Conservation (phyloP, 352 stramenopile species). For the Phytophthora quininea region DNA sequence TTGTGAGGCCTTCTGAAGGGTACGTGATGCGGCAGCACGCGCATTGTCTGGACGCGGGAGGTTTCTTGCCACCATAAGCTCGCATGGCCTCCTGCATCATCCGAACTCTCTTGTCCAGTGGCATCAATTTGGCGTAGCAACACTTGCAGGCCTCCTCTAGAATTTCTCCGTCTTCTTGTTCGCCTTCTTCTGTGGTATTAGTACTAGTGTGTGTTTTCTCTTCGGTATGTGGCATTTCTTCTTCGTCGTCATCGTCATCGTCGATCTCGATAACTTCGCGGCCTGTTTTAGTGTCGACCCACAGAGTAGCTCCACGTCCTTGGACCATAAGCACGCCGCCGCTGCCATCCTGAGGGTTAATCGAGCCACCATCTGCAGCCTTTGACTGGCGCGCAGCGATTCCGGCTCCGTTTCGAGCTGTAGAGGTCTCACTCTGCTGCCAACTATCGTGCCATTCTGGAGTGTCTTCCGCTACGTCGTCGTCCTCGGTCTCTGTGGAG, state of each 20-base stretch:
- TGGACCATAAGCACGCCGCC: background rate
- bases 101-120: background rate
- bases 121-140: constrained; percentile 9
- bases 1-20: constrained; percentile 12
- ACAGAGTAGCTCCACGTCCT: background rate
- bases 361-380: background rate
- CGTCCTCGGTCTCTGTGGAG: constrained; percentile 41
- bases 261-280: background rate
- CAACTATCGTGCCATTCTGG: background rate
- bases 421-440: background rate
- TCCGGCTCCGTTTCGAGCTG: background rate
- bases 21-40: constrained; percentile 35
- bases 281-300: background rate
- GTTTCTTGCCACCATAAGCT: constrained; percentile 5
- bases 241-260: background rate
- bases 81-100: constrained; percentile 15
- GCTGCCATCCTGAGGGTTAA: background rate
- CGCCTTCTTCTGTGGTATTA: background rate
- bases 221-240: background rate
- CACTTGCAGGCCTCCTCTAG: constrained; percentile 16
- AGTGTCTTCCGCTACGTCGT: background rate
- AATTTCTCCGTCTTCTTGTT: constrained; percentile 20
- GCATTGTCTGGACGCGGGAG: constrained; percentile 18
- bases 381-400: constrained; percentile 16
- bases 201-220: background rate